Conservation (phyloP, 805 yeast genomes). For the Yamadazyma sp. region DNA sequence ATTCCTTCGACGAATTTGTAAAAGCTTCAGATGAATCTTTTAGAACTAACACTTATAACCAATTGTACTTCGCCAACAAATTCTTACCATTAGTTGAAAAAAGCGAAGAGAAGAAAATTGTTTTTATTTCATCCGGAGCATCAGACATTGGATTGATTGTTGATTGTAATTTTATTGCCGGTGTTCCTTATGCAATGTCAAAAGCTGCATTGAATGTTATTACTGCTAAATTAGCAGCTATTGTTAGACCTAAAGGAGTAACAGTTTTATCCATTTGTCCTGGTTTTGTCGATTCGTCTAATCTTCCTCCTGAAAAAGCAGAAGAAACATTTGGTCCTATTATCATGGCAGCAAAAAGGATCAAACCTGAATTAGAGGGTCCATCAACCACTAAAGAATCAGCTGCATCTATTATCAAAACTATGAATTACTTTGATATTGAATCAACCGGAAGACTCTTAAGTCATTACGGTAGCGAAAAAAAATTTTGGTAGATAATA, state of each 20-base stretch:
- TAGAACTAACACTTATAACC: constrained; percentile 2
- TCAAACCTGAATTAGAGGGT: constrained; percentile 2
- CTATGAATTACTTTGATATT: constrained; percentile 4
- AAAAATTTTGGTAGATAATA: neutral
- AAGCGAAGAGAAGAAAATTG: constrained; percentile 1
- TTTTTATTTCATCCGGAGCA: constrained; percentile 1
- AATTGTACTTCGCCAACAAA: constrained; percentile 3
- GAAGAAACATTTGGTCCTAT: neutral
- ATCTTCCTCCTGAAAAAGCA: neutral
- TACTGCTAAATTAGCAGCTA: constrained; percentile 2
- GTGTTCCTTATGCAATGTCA: constrained; percentile 4
- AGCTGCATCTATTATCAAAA: neutral
- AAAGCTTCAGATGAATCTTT: constrained; percentile 1
- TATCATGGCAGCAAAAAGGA: neutral
- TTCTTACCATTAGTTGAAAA: constrained; percentile 7
- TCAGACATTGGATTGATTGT: neutral
- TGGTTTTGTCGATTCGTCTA: constrained; percentile 3
- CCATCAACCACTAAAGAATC: constrained; percentile 1
- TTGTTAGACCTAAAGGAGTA: constrained; percentile 1
- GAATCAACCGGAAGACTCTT: constrained; percentile 1
- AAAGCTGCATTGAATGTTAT: constrained; percentile 6
- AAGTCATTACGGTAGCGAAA: constrained; percentile 3
- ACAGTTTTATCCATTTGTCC: constrained; percentile 7
- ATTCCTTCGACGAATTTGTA: constrained; percentile 1
- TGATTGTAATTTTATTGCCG: neutral